These are phyloP conservation scores for Coprinopsis sp. DNA, from an alignment of 768 basidiomycete species.

Conservation along the genomic window DNA sequence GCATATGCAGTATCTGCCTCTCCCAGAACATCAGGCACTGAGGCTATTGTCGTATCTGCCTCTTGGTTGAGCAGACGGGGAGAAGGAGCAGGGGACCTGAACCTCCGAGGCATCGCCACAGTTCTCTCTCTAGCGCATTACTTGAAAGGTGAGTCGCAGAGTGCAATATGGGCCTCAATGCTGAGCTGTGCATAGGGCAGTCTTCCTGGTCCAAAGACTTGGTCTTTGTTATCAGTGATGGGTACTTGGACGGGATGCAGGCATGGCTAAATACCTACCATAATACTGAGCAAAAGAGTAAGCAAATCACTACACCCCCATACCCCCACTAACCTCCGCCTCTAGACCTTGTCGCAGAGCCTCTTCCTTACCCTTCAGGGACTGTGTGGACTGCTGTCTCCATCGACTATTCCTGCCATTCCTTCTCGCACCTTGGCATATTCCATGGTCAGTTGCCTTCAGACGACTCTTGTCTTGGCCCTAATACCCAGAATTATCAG, in stretches of 20 bases:
- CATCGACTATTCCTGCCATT: slow-evolving; percentile 95
- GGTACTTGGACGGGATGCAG: slow-evolving; percentile 86
- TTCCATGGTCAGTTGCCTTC: slow-evolving; percentile 68
- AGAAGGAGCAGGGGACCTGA: slow-evolving; percentile 55
- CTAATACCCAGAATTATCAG: slow-evolving; percentile 35
- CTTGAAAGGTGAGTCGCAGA: slow-evolving; percentile 59
- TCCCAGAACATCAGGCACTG: slow-evolving; percentile 88
- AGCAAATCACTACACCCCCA: slow-evolving; percentile 1
- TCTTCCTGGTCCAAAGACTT: slow-evolving; percentile 96
- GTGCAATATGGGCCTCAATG: slow-evolving; percentile 3
- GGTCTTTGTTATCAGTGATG: slow-evolving; percentile 85
- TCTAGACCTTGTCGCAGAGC: slow-evolving; percentile 69
- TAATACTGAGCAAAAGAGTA: slow-evolving; percentile 61
- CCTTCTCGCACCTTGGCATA: slow-evolving; percentile 92
- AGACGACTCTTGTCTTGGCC: not conserved
- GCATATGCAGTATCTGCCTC: slow-evolving; percentile 79
- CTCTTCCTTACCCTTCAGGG: slow-evolving; percentile 65
- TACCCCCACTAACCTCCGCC: slow-evolving; percentile 5
- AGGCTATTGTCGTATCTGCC: slow-evolving; percentile 88
- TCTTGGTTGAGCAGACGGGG: slow-evolving; percentile 76
- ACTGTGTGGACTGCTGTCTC: slow-evolving; percentile 95
- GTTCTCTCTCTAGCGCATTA: slow-evolving; percentile 81
- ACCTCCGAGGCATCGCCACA: slow-evolving; percentile 84
- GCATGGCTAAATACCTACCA: slow-evolving; percentile 90
- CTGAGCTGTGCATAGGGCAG: slow-evolving; percentile 49